Conservation (phyloP, 73 alveolate genomes). For the Uronychia binucleata region DNA sequence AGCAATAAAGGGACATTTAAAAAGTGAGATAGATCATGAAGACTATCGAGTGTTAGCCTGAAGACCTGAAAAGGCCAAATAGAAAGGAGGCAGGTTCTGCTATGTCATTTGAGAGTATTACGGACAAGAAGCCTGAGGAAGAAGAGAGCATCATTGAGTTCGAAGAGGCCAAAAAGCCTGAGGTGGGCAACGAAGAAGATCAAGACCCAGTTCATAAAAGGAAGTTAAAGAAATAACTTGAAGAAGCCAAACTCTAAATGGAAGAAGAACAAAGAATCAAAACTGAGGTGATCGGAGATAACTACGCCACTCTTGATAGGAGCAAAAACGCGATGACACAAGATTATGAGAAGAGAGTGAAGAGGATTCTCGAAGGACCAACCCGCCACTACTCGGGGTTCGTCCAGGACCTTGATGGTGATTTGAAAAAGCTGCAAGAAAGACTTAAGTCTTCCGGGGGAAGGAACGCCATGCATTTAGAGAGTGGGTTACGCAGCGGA, state of each 20-base stretch:
- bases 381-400: not conserved
- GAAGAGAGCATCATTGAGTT: not conserved
- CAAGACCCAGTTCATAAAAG: not conserved
- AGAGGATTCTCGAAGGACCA: slow-evolving; percentile 1
- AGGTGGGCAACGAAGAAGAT: not conserved
- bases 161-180: not conserved
- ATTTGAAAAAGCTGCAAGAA: not conserved
- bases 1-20: slow-evolving; percentile 69
- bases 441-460: too few relatives aligned
- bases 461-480: too few relatives aligned
- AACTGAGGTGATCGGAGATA: not conserved
- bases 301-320: not conserved
- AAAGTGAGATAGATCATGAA: slow-evolving; percentile 67
- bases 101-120: too few relatives aligned
- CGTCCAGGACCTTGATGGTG: slow-evolving; percentile 1
- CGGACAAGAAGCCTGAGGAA: too few relatives aligned
- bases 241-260: not conserved
- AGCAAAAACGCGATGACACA: not conserved
- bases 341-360: not conserved
- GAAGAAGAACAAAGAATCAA: too few relatives aligned
- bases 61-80: too few relatives aligned
- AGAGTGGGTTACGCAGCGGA: not conserved
- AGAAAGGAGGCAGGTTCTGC: too few relatives aligned
- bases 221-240: not conserved
- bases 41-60: slow-evolving; percentile 24